These are phyloP conservation scores for Pulveroboletus sp. DNA, from an alignment of 768 basidiomycete species.

Conservation along the genomic window DNA sequence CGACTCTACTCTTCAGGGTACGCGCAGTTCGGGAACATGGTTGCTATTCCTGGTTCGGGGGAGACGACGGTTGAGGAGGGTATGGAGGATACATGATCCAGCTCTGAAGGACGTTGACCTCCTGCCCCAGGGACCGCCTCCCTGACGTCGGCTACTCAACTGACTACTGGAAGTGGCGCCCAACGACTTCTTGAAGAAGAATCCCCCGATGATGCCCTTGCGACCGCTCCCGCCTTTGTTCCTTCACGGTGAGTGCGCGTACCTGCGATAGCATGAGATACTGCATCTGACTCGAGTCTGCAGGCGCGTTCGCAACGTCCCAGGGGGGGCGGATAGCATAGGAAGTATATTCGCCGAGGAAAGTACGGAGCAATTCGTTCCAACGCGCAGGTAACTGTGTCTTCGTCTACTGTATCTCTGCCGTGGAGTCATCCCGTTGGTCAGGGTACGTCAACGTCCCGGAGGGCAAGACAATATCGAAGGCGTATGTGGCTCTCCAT, in stretches of 20 bases:
- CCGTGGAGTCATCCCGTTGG: not conserved
- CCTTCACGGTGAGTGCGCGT: conserved; percentile 37
- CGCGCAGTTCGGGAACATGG: conserved; percentile 61
- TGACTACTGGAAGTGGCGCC: not conserved
- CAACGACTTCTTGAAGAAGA: conserved; percentile 24
- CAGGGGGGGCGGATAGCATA: conserved; percentile 28
- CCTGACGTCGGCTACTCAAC: conserved; percentile 2
- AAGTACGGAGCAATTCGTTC: conserved; percentile 49
- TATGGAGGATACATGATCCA: not conserved
- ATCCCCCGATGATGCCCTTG: conserved; percentile 54
- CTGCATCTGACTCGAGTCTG: conserved; percentile 9
- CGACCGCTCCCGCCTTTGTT: conserved; percentile 28
- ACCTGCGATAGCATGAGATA: not conserved
- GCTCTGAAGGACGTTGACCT: not conserved
- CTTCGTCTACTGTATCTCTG: not conserved
- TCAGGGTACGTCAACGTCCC: conserved; percentile 62
- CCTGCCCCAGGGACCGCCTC: conserved; percentile 8
- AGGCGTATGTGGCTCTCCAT: conserved; percentile 25
- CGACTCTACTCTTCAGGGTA: conserved; percentile 45
- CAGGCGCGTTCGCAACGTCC: conserved; percentile 32
- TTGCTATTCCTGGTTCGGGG: conserved; percentile 7
- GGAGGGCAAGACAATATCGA: conserved; percentile 62
- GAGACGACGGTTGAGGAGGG: conserved; percentile 26
- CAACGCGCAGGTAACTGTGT: conserved; percentile 55
- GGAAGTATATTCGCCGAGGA: conserved; percentile 44